phyloP scores from a whole-genome alignment of 2,329 filamentous ascomycete species.

The Arachnomyces sp. region DNA sequence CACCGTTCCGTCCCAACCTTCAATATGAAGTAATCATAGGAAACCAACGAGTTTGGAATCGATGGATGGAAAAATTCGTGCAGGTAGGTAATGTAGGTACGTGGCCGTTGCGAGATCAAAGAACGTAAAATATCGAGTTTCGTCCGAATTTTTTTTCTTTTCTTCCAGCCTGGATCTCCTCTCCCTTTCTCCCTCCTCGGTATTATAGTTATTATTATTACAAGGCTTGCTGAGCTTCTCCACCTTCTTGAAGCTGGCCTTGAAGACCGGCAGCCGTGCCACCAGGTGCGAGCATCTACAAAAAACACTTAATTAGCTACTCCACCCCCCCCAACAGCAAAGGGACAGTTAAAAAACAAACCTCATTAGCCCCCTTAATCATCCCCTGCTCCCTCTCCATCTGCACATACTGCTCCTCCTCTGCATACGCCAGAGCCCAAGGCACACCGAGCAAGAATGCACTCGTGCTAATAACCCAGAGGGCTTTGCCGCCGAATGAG shows the following conservation, averaged over 20 bases:
- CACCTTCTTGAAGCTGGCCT: constrained; percentile 15
- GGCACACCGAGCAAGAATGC: constrained; percentile 85
- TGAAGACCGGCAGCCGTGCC: constrained; percentile 14
- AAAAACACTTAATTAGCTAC: too few relatives aligned
- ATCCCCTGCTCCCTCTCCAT: constrained; percentile 97
- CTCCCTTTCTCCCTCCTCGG: not conserved
- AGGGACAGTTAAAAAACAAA: constrained; percentile 29
- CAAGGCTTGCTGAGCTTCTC: constrained; percentile 26
- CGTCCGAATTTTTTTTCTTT: too few relatives aligned
- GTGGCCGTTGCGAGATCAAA: too few relatives aligned
- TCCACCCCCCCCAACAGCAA: not conserved
- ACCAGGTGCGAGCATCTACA: constrained; percentile 37
- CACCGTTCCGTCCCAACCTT: too few relatives aligned
- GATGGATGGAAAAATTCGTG: too few relatives aligned
- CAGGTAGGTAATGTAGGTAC: too few relatives aligned
- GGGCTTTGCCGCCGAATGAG: constrained; percentile 68
- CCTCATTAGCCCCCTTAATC: constrained; percentile 83
- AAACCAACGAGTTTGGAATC: not conserved
- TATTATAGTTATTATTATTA: constrained; percentile 16
- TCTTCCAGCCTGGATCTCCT: not conserved
- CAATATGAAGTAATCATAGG: too few relatives aligned
- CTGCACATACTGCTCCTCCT: constrained; percentile 94
- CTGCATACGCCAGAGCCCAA: constrained; percentile 83
- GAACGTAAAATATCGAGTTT: too few relatives aligned
- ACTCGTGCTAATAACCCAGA: constrained; percentile 86